Conservation (phyloP, 257 asterid genomes). For the Verbena officinalis region DNA sequence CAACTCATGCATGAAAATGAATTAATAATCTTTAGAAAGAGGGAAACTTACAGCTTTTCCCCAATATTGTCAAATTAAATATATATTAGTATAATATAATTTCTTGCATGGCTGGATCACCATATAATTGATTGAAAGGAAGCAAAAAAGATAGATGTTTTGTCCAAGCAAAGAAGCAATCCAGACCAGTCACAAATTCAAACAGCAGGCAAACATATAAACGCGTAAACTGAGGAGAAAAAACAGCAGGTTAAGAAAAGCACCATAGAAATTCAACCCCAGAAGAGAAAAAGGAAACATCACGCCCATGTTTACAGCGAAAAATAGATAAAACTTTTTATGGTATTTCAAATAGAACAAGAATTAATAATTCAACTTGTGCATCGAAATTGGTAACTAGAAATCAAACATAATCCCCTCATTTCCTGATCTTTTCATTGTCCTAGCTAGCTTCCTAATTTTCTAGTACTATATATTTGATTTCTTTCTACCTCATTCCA, state of each 20-base stretch:
- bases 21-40: neutral
- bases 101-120: conserved; percentile 33
- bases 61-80: neutral
- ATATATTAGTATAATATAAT: conserved; percentile 18
- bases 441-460: conserved; percentile 23
- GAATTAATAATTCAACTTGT: conserved; percentile 30
- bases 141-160: conserved; percentile 29
- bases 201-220: conserved; percentile 14
- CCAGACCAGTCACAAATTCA: conserved; percentile 6
- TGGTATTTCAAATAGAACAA: conserved; percentile 26
- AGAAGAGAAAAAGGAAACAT: neutral
- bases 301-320: conserved; percentile 25
- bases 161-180: conserved; percentile 37
- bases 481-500: conserved; percentile 27
- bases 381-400: conserved; percentile 36
- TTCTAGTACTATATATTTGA: conserved; percentile 20
- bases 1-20: conserved; percentile 1
- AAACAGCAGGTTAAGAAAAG: conserved; percentile 9
- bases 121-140: conserved; percentile 8
- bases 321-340: conserved; percentile 17
- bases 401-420: conserved; percentile 46
- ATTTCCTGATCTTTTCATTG: conserved; percentile 33
- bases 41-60: neutral
- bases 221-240: conserved; percentile 28
- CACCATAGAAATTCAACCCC: neutral